phyloP scores from a whole-genome alignment of 257 asterid species.

The Scutellaria barbata region DNA sequence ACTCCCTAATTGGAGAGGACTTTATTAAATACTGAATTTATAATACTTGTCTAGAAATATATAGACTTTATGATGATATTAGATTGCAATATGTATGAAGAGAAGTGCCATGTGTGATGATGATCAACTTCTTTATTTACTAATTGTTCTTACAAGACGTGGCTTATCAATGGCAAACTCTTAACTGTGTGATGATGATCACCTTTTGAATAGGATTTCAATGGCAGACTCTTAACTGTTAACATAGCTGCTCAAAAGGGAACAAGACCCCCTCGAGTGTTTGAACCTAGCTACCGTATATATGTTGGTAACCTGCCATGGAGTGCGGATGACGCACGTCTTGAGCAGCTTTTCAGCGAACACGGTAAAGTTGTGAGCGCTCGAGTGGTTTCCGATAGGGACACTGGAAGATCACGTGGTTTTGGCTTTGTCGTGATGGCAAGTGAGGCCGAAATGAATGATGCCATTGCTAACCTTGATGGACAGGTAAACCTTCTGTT shows the following conservation, averaged over 20 bases:
- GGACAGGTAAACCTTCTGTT: constrained; percentile 63
- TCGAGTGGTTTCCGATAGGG: constrained; percentile 78
- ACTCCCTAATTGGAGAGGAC: constrained; percentile 7
- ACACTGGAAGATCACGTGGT: constrained; percentile 85
- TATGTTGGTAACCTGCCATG: constrained; percentile 94
- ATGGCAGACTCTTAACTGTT: constrained; percentile 77
- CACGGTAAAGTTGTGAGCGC: constrained; percentile 84
- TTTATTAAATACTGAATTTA: not conserved
- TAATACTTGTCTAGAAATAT: not conserved
- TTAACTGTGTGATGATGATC: too few relatives aligned
- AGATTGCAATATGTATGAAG: not conserved
- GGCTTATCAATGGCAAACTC: constrained; percentile 52
- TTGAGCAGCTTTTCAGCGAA: constrained; percentile 77
- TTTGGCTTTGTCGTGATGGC: constrained; percentile 93
- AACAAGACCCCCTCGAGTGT: constrained; percentile 60
- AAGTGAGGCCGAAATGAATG: constrained; percentile 75
- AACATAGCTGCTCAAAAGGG: constrained; percentile 89
- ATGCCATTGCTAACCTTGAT: constrained; percentile 85
- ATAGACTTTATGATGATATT: not conserved
- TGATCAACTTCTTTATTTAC: not conserved
- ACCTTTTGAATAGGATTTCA: constrained; percentile 59
- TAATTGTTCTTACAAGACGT: not conserved
- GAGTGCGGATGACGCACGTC: constrained; percentile 71
- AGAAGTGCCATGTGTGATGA: constrained; percentile 4
- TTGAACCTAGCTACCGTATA: constrained; percentile 58